phyloP scores from a whole-genome alignment of 441 rosid species.

The Arabidopsis hybrid region DNA sequence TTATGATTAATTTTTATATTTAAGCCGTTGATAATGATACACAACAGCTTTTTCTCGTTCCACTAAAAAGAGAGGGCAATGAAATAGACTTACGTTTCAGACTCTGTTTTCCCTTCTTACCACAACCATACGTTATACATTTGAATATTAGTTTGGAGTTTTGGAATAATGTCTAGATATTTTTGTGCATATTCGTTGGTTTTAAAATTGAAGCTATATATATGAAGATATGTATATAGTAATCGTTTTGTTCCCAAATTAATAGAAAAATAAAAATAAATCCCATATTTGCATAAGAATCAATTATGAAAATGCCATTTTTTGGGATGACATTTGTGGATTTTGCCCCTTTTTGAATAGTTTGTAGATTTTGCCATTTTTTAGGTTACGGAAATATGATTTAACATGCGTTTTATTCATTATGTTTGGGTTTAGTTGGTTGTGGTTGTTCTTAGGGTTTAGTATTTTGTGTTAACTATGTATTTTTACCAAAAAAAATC shows the following conservation, averaged over 20 bases:
- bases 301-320: no score
- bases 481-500: no score
- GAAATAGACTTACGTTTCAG: constrained; percentile 39
- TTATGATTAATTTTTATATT: constrained; percentile 8
- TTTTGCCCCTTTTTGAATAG: no score
- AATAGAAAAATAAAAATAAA: no score
- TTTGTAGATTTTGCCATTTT: no score
- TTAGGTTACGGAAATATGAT: no score
- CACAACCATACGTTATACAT: constrained; percentile 44
- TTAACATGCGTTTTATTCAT: no score
- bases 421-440: no score
- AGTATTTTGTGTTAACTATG: no score
- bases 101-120: constrained; percentile 34
- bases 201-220: not conserved
- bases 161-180: constrained; percentile 32
- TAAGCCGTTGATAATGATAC: constrained; percentile 55
- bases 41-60: constrained; percentile 52
- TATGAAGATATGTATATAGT: not conserved
- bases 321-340: no score
- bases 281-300: no score
- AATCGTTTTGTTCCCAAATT: not conserved
- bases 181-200: constrained; percentile 34
- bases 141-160: constrained; percentile 31
- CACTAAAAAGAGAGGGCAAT: constrained; percentile 46
- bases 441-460: no score